phyloP scores from a whole-genome alignment of 2,329 filamentous ascomycete genomes.

The Neonectria magnoliae region DNA sequence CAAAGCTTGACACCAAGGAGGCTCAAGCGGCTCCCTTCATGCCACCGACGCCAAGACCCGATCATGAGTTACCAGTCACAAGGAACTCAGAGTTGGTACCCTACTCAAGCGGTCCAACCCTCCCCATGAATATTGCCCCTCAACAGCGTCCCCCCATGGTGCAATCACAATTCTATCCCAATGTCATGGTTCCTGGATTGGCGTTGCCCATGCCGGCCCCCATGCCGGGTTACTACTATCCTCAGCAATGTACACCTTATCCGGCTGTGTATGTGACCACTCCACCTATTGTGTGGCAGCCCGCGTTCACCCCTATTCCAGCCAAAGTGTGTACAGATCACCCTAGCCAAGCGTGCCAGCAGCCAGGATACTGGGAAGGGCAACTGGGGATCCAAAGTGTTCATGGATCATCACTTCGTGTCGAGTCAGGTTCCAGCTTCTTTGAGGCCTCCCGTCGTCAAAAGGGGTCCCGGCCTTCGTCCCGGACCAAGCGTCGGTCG shows the following conservation, averaged over 20 bases:
- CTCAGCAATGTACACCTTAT: neutral
- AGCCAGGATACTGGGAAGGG: neutral
- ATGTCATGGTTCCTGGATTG: neutral
- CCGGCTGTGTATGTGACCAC: neutral
- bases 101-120: neutral
- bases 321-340: neutral
- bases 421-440: neutral
- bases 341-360: neutral
- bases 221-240: neutral
- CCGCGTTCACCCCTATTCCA: neutral
- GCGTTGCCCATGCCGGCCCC: neutral
- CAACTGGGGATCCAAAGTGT: neutral
- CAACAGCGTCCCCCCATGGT: neutral
- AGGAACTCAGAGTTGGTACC: neutral
- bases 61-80: slow-evolving; percentile 2
- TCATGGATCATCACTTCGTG: neutral
- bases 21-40: neutral
- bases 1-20: neutral
- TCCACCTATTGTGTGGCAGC: neutral
- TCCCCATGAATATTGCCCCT: neutral
- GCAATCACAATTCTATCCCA: neutral
- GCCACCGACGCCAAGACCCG: slow-evolving; percentile 18
- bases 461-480: neutral
- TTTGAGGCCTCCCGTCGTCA: neutral
- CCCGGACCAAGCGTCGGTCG: neutral